Evolutionary conservation across 163 green algal species (phyloP), one percentile per base, ranked within the genome.

Genomic region (Scenedesmus sp.): DNA sequence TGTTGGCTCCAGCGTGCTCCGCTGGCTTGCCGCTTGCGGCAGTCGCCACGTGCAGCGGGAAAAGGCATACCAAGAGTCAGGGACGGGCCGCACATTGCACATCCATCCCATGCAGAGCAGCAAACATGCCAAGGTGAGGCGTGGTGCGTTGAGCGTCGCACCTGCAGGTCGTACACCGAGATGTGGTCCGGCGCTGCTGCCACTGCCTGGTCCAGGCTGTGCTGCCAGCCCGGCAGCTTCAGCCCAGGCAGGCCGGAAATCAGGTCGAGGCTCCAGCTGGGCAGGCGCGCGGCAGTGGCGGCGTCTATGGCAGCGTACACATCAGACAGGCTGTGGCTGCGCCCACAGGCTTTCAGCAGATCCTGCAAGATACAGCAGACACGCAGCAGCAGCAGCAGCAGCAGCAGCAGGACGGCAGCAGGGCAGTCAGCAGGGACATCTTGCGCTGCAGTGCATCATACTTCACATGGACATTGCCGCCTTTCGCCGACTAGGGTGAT

Each of bases 101-200:
- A n/a, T n/a, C n/a, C n/a, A n/a, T n/a, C n/a, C n/a, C n/a, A n/a
- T n/a, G n/a, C n/a, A n/a, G n/a, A n/a, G 51, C 51, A 61, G 9
- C 51, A 61, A 61, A 16, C 51, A 61, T 61, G 51, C 51, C 51
- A 61, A 26, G 51, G 1, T 61, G 51, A 18, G 12, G 12, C n/a
- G 12, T 61, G 9, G 46, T 53, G 10, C 10, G 46, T 53, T 13
- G 3, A 26, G 22, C 49, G 12, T 5, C 84, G 1, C 44, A 92
- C 95, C 94, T 99, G 97, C 15, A 99, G 94, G 94, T 99, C 97
- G 87, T 99, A 99, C 6, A 97, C 93, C 18, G 96, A 98, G 5
- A 99, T 86, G 93, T 99, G 97, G 59, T 91, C 35, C 1, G 98
- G 97, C 44, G 49, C 46, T 2, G 94, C 94, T 30, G 89, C 93